Percentiles rank a stretch among this genome's conserved stretches.
phyloP scores from a whole-genome alignment of 108 stramenopile species.

The Pelagomonas calceolata region DNA sequence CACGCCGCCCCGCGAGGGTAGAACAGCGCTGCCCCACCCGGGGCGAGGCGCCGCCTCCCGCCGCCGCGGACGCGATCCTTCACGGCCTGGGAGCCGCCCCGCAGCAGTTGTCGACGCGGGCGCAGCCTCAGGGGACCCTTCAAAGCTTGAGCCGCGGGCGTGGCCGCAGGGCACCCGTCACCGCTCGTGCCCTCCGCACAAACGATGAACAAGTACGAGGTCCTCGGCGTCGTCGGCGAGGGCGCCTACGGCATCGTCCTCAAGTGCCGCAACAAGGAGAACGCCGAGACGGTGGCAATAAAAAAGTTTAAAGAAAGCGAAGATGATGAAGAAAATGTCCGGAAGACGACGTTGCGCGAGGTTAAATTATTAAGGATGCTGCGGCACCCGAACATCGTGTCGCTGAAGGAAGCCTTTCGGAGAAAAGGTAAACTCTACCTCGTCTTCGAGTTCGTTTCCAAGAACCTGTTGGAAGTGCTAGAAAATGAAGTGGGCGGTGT shows the following conservation, averaged over 20 bases:
- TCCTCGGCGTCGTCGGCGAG: conserved; percentile 53
- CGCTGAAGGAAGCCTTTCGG: conserved; percentile 46
- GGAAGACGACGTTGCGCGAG: conserved; percentile 51
- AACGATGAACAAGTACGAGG: conserved; percentile 58
- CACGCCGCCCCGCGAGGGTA: too few species aligned
- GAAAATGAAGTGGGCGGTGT: conserved; percentile 37
- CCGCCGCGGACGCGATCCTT: too few species aligned
- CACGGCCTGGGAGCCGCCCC: too few species aligned
- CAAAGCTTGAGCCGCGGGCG: too few species aligned
- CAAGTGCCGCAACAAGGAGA: conserved; percentile 43
- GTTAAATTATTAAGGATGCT: conserved; percentile 56
- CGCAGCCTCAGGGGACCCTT: too few species aligned
- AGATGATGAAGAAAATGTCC: conserved; percentile 37
- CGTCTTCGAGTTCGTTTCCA: conserved; percentile 55
- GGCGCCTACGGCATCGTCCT: conserved; percentile 58
- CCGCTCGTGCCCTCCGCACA: too few species aligned
- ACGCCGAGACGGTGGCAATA: conserved; percentile 36
- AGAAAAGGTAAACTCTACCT: conserved; percentile 46
- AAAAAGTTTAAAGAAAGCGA: conserved; percentile 56
- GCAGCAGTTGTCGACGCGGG: too few species aligned
- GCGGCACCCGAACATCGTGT: conserved; percentile 48
- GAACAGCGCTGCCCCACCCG: too few species aligned
- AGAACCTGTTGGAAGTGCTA: conserved; percentile 51
- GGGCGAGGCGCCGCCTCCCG: too few species aligned
- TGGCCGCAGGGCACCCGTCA: too few species aligned